These are phyloP conservation scores for Liquidambar formosana DNA, from an alignment of 164 flowering plant species.

Conservation along the genomic window DNA sequence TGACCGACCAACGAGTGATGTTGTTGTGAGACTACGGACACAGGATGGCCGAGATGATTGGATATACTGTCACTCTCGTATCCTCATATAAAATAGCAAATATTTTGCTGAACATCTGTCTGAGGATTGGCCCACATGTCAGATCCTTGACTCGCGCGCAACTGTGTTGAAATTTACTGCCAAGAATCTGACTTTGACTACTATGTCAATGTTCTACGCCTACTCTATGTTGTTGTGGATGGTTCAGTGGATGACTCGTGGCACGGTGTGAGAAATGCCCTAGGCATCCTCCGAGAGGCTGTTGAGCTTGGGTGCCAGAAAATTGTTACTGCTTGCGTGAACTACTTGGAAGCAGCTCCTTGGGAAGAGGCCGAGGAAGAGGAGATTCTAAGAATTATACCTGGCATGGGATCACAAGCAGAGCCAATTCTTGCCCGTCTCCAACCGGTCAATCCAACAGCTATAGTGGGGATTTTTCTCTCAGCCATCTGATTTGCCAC, in stretches of 20 bases:
- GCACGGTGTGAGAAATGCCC: conserved; percentile 70
- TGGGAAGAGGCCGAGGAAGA: no score
- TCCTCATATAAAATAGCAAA: conserved; percentile 61
- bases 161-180: conserved; percentile 85
- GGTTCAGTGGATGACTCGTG: conserved; percentile 40
- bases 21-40: conserved; percentile 82
- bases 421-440: no score
- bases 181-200: conserved; percentile 69
- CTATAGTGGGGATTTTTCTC: no score
- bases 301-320: no score
- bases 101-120: conserved; percentile 90
- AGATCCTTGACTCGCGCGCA: conserved; percentile 83
- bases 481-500: conserved; percentile 76
- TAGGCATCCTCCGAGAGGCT: conserved; percentile 80
- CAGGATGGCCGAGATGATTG: conserved; percentile 81
- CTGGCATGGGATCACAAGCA: no score
- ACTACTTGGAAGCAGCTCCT: no score
- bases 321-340: no score
- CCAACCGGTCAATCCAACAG: conserved; percentile 63
- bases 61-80: conserved; percentile 75
- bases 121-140: conserved; percentile 91
- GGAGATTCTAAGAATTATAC: no score
- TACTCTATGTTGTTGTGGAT: conserved; percentile 50
- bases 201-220: conserved; percentile 65
- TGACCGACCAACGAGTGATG: conserved; percentile 79